Evolutionary conservation across 2,329 filamentous ascomycete genomes (phyloP).

Genomic region (Lachnellula arida): DNA sequence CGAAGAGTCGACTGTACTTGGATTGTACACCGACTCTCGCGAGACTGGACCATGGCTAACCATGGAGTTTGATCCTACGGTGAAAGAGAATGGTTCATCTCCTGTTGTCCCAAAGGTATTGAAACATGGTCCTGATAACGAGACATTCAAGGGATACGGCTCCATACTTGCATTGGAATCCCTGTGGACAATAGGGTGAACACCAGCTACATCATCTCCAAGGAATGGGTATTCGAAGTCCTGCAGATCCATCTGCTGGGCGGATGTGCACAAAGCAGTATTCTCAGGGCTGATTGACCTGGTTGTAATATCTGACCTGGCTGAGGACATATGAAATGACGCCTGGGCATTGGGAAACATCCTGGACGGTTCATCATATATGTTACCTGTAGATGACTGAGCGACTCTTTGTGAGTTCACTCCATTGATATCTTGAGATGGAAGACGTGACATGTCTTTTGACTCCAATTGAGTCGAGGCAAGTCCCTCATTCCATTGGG

Average conservation of each 20-base stretch:
- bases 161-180: constrained; percentile 19
- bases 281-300: constrained; percentile 30
- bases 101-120: constrained; percentile 19
- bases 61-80: constrained; percentile 18
- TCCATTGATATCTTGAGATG: constrained; percentile 29
- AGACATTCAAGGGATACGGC: constrained; percentile 14
- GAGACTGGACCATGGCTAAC: constrained; percentile 19
- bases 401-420: constrained; percentile 26
- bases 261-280: constrained; percentile 27
- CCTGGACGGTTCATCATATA: constrained; percentile 28
- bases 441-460: constrained; percentile 26
- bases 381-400: constrained; percentile 21
- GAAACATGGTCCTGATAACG: constrained; percentile 21
- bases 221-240: constrained; percentile 27
- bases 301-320: constrained; percentile 28
- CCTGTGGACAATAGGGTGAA: constrained; percentile 22
- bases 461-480: constrained; percentile 22
- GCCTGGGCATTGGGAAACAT: constrained; percentile 27
- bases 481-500: constrained; percentile 26
- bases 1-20: constrained; percentile 19
- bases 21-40: constrained; percentile 23
- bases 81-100: constrained; percentile 21
- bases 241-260: constrained; percentile 27
- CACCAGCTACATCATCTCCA: constrained; percentile 24
- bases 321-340: constrained; percentile 30